Evolutionary conservation across 1,284 basidiomycete species (phyloP).

Genomic region (Binderoboletus segoi): DNA sequence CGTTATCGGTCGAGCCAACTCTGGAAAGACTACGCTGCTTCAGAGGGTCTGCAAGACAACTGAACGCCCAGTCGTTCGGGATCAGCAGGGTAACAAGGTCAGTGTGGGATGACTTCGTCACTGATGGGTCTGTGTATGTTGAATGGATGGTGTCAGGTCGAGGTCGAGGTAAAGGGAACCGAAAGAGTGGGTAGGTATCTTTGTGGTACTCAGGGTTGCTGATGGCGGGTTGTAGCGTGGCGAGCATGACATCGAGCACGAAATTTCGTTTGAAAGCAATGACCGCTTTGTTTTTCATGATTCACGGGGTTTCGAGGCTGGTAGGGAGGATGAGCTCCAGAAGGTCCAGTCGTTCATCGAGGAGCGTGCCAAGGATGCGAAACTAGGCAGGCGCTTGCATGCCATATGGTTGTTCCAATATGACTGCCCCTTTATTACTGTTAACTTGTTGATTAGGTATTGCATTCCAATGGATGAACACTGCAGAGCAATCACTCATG

Average conservation of each 20-base stretch:
- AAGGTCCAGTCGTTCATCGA: constrained; percentile 25
- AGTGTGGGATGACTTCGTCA: background rate
- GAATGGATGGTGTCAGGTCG: background rate
- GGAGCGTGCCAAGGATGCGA: background rate
- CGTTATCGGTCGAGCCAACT: constrained; percentile 6
- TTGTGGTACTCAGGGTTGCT: background rate
- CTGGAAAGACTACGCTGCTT: constrained; percentile 4
- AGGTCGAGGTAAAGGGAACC: background rate
- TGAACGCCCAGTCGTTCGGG: background rate
- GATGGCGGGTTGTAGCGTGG: constrained; percentile 25
- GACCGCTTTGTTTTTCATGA: constrained; percentile 33
- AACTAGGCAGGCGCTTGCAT: constrained; percentile 22
- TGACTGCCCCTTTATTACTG: background rate
- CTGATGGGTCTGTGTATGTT: too few relatives aligned
- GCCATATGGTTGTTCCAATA: constrained; percentile 26
- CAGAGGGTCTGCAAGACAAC: constrained; percentile 8
- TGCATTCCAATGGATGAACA: constrained; percentile 18
- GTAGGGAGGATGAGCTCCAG: constrained; percentile 19
- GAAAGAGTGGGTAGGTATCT: background rate
- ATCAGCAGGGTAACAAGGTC: background rate
- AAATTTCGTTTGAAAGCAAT: constrained; percentile 28
- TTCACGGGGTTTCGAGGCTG: constrained; percentile 22
- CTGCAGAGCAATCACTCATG: constrained; percentile 3
- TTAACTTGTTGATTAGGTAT: constrained; percentile 8
- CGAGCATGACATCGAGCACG: constrained; percentile 35